These are phyloP conservation scores for Boletus rubropictus DNA, from an alignment of 768 basidiomycete species.

Conservation along the genomic window DNA sequence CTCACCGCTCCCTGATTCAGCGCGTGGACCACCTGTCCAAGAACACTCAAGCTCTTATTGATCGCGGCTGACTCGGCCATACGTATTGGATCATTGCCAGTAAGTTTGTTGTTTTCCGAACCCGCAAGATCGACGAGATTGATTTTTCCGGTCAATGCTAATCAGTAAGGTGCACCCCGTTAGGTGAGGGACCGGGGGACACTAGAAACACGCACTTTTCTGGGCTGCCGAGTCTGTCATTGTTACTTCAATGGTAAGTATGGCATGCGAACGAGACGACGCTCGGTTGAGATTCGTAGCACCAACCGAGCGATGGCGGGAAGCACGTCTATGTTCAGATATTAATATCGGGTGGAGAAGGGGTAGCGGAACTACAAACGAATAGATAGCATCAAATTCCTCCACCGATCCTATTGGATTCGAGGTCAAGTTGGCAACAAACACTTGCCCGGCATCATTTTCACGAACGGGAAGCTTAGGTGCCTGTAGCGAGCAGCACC, in stretches of 20 bases:
- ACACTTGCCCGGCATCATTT: constrained; percentile 46
- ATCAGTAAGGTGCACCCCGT: background rate
- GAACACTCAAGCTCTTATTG: constrained; percentile 81
- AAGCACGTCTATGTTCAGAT: constrained; percentile 48
- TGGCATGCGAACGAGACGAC: constrained; percentile 86
- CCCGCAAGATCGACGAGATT: constrained; percentile 88
- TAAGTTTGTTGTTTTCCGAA: constrained; percentile 88
- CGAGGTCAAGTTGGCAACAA: constrained; percentile 47
- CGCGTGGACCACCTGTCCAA: constrained; percentile 85
- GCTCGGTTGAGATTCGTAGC: constrained; percentile 78
- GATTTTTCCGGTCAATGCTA: constrained; percentile 70
- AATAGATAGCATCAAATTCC: constrained; percentile 46
- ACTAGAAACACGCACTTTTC: constrained; percentile 40
- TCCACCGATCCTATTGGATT: constrained; percentile 34
- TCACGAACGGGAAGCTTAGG: constrained; percentile 53
- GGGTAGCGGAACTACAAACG: constrained; percentile 31
- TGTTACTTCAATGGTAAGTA: constrained; percentile 67
- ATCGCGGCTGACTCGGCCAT: constrained; percentile 88
- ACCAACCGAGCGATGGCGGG: constrained; percentile 76
- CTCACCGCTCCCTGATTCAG: constrained; percentile 65
- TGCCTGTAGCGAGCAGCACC: constrained; percentile 30
- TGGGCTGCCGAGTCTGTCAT: constrained; percentile 49
- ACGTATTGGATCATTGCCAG: constrained; percentile 80
- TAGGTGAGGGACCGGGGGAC: background rate
- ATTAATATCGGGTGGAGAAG: background rate